Conservation (phyloP, 2,329 filamentous ascomycete genomes). For the Aspergillus chevalieri region DNA sequence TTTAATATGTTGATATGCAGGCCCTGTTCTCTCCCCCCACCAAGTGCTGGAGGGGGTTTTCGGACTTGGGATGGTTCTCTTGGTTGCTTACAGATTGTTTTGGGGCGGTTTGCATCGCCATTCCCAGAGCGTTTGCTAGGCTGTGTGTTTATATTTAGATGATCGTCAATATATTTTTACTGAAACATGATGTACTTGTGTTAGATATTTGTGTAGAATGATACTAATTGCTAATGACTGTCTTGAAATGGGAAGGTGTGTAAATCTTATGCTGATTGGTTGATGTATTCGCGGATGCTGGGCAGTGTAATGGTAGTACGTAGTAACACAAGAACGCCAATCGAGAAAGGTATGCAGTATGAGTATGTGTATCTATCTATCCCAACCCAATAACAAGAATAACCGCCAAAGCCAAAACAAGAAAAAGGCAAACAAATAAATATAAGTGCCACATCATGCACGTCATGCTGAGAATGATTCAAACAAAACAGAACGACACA, state of each 20-base stretch:
- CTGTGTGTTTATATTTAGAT: slow-evolving; percentile 9
- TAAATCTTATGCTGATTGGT: no score
- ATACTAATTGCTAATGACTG: background rate
- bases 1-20: background rate
- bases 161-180: slow-evolving; percentile 2
- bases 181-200: background rate
- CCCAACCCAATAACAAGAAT: no score
- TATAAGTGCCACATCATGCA: background rate
- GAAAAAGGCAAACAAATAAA: background rate
- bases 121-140: background rate
- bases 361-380: no score
- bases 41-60: background rate
- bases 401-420: no score
- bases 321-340: no score
- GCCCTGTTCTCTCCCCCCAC: background rate
- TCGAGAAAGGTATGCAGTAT: no score
- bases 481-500: slow-evolving; percentile 1
- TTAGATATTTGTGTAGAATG: background rate
- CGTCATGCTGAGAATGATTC: background rate
- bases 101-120: background rate
- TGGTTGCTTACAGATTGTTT: background rate
- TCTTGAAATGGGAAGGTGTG: no score
- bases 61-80: background rate
- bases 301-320: no score
- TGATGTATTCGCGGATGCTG: no score